A percentile compares a stretch with the other conserved stretches of the same genome.
Conservation (phyloP, 768 basidiomycete genomes). For the Calocybe cyanea region DNA sequence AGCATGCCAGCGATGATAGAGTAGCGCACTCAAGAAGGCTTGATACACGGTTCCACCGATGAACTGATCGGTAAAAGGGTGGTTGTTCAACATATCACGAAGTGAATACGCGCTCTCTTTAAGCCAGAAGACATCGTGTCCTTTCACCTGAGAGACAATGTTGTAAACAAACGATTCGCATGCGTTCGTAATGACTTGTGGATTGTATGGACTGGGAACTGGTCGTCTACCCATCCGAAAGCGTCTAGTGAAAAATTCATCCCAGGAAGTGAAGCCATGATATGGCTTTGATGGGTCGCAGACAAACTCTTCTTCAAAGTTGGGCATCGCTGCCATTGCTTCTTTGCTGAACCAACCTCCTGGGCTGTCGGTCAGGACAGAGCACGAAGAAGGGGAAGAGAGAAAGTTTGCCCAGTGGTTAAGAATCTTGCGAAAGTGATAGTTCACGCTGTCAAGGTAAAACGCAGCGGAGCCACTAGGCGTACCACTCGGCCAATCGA, state of each 20-base stretch:
- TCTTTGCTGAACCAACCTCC: conserved; percentile 45
- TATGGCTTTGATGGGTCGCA: conserved; percentile 2
- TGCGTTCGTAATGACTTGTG: conserved; percentile 34
- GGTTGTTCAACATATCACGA: conserved; percentile 40
- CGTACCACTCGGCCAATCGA: conserved; percentile 38
- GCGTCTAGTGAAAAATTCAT: conserved; percentile 43
- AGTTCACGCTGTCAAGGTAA: conserved; percentile 42
- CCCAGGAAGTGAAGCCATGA: conserved; percentile 20
- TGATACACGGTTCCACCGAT: conserved; percentile 44
- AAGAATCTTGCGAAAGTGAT: conserved; percentile 43
- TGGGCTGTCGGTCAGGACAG: conserved; percentile 32
- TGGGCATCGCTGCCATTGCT: conserved; percentile 11
- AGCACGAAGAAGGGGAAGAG: conserved; percentile 34
- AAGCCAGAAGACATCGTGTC: conserved; percentile 45
- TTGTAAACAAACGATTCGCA: conserved; percentile 47
- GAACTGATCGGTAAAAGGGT: conserved; percentile 26
- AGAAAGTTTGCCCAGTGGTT: conserved; percentile 48
- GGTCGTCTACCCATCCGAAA: conserved; percentile 35
- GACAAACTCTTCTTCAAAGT: conserved; percentile 8
- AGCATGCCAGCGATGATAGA: conserved; percentile 54
- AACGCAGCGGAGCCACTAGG: conserved; percentile 28
- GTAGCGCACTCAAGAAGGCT: conserved; percentile 44
- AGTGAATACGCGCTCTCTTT: conserved; percentile 53
- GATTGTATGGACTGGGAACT: conserved; percentile 21
- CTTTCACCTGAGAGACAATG: conserved; percentile 30